Percentiles rank a stretch among this genome's conserved stretches.
These are phyloP conservation scores for Fagopyrum esculentum DNA, from an alignment of 148 eudicot species.

Conservation along the genomic window DNA sequence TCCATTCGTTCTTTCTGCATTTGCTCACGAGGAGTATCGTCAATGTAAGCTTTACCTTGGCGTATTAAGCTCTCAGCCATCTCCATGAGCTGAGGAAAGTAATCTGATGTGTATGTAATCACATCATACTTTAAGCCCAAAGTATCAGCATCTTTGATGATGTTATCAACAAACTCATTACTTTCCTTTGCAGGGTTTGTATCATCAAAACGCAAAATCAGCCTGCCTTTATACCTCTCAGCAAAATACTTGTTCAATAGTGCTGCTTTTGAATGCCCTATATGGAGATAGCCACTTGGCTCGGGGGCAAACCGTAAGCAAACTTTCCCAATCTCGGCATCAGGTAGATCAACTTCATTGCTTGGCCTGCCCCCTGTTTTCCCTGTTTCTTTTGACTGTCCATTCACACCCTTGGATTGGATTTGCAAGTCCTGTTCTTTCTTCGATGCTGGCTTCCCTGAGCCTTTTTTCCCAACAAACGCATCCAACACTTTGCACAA, in stretches of 20 bases:
- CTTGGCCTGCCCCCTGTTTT: conserved; percentile 29
- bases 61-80: conserved; percentile 74
- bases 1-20: conserved; percentile 96
- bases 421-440: conserved; percentile 49
- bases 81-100: conserved; percentile 84
- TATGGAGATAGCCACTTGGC: conserved; percentile 97
- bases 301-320: conserved; percentile 90
- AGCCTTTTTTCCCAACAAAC: conserved; percentile 48
- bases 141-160: conserved; percentile 75
- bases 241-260: conserved; percentile 88
- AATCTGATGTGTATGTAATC: conserved; percentile 87
- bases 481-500: conserved; percentile 37
- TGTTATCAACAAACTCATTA: conserved; percentile 87
- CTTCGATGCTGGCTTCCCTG: conserved; percentile 43
- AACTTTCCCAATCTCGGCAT: conserved; percentile 82
- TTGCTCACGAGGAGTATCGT: conserved; percentile 94
- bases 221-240: conserved; percentile 62
- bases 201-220: conserved; percentile 90
- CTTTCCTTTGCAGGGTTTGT: conserved; percentile 96
- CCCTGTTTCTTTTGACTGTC: conserved; percentile 34
- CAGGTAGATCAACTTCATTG: conserved; percentile 75
- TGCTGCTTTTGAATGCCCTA: conserved; percentile 95
- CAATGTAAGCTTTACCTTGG: conserved; percentile 87
- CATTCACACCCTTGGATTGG: conserved; percentile 28
- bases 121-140: conserved; percentile 58